Evolutionary conservation across 768 basidiomycete genomes (phyloP).

Genomic region (Panellus pusillus): DNA sequence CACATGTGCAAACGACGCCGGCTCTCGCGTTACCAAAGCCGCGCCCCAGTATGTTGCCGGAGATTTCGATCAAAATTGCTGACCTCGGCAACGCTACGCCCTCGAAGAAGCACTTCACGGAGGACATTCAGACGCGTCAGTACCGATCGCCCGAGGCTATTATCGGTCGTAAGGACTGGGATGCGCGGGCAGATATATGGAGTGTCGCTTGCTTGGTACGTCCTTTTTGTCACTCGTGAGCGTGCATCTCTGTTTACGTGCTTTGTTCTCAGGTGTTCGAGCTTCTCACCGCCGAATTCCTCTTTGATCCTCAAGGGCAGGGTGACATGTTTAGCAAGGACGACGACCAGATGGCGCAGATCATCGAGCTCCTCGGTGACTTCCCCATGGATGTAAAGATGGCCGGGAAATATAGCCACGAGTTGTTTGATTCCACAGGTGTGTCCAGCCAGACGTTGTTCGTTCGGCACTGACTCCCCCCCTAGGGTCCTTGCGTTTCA

Average conservation of each 20-base stretch:
- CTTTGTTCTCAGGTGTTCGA: conserved; percentile 64
- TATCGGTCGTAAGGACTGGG: conserved; percentile 85
- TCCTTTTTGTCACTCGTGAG: conserved; percentile 11
- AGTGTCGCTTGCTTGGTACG: conserved; percentile 83
- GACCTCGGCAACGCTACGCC: conserved; percentile 95
- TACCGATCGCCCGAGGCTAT: conserved; percentile 96
- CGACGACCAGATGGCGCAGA: conserved; percentile 95
- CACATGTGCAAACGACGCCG: conserved; percentile 14
- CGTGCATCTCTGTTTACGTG: conserved; percentile 1
- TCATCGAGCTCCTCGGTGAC: conserved; percentile 88
- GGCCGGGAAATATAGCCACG: conserved; percentile 81
- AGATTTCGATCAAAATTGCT: conserved; percentile 87
- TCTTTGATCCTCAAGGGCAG: conserved; percentile 88
- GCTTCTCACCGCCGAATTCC: conserved; percentile 85
- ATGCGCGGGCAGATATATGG: conserved; percentile 85
- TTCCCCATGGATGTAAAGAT: conserved; percentile 71
- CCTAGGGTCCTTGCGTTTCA: conserved; percentile 68
- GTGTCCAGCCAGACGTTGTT: conserved; percentile 22
- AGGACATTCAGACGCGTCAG: conserved; percentile 96
- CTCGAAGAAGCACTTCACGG: conserved; percentile 86
- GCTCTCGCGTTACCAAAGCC: conserved; percentile 18
- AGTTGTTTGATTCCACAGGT: conserved; percentile 80
- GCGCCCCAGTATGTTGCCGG: conserved; percentile 30
- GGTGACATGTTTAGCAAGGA: conserved; percentile 85
- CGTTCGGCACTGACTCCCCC: not conserved